Evolutionary conservation across 257 asterid species (phyloP).

Genomic region (Salvia rosmarinus): DNA sequence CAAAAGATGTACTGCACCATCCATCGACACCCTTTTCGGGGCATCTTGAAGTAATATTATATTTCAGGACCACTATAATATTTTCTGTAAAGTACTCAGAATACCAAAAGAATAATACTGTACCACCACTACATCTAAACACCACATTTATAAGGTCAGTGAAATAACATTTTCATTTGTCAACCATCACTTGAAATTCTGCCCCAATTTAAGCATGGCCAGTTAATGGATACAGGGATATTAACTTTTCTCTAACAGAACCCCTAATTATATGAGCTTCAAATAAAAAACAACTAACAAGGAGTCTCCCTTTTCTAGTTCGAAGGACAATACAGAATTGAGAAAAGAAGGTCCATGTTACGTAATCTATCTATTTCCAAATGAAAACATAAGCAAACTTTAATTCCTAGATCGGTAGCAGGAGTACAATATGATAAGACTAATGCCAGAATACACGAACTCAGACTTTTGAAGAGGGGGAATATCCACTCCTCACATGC

Average conservation of each 20-base stretch:
- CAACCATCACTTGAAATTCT: not conserved
- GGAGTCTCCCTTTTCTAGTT: not conserved
- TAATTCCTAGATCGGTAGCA: slow-evolving; percentile 4
- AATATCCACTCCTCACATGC: not conserved
- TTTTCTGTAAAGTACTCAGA: not conserved
- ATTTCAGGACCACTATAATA: not conserved
- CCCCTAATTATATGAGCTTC: not conserved
- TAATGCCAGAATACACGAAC: slow-evolving; percentile 1
- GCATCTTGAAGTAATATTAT: not conserved
- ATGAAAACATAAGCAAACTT: not conserved
- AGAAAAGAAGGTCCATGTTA: slow-evolving; percentile 5
- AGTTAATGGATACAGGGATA: not conserved
- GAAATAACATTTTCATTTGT: slow-evolving; percentile 3
- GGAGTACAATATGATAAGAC: not conserved
- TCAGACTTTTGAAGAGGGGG: not conserved
- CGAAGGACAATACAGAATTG: not conserved
- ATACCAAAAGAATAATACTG: not conserved
- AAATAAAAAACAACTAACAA: not conserved
- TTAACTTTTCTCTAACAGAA: too few species aligned
- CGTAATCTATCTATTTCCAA: not conserved
- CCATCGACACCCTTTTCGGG: slow-evolving; percentile 4
- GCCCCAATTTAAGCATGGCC: not conserved
- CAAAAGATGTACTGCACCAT: slow-evolving; percentile 10
- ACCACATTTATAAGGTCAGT: not conserved
- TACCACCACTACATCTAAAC: not conserved